These are phyloP conservation scores for Byssoonygena ceratinophila DNA, from an alignment of 2,329 filamentous ascomycete genomes.

Conservation along the genomic window DNA sequence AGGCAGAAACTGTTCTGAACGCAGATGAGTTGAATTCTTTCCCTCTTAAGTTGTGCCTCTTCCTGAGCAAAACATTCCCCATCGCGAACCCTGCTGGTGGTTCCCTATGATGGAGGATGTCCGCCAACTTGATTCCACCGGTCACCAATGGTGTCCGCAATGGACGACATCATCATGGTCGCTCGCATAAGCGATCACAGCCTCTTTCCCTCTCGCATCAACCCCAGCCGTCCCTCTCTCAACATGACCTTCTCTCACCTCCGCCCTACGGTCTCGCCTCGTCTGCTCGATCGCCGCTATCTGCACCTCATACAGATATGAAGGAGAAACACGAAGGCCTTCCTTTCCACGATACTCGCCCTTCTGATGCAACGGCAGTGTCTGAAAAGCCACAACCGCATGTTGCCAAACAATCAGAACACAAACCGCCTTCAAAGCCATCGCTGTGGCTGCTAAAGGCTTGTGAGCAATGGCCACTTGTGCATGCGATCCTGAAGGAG, in stretches of 20 bases:
- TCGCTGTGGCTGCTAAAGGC: slow-evolving; percentile 62
- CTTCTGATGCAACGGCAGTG: background rate
- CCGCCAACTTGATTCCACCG: slow-evolving; percentile 11
- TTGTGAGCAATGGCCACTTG: slow-evolving; percentile 60
- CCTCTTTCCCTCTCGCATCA: slow-evolving; percentile 6
- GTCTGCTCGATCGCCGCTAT: slow-evolving; percentile 2
- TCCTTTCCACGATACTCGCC: background rate
- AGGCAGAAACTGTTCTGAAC: background rate
- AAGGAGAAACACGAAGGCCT: background rate
- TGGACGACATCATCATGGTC: slow-evolving; percentile 12
- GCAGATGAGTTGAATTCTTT: background rate
- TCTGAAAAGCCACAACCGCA: background rate
- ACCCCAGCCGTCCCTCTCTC: background rate
- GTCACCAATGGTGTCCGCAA: slow-evolving; percentile 16
- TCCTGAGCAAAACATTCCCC: background rate
- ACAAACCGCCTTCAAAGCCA: slow-evolving; percentile 52
- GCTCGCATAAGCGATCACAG: slow-evolving; percentile 12
- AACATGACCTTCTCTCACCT: background rate
- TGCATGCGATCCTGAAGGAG: slow-evolving; percentile 78
- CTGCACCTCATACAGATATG: background rate
- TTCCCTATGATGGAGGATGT: slow-evolving; percentile 17
- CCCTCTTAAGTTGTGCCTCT: background rate
- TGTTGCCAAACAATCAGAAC: slow-evolving; percentile 26
- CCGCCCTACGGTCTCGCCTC: background rate
- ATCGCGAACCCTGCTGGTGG: background rate